Percentiles rank a stretch among this genome's conserved stretches.
Conservation (phyloP, 768 basidiomycete species). For the Suillus occidentalis region DNA sequence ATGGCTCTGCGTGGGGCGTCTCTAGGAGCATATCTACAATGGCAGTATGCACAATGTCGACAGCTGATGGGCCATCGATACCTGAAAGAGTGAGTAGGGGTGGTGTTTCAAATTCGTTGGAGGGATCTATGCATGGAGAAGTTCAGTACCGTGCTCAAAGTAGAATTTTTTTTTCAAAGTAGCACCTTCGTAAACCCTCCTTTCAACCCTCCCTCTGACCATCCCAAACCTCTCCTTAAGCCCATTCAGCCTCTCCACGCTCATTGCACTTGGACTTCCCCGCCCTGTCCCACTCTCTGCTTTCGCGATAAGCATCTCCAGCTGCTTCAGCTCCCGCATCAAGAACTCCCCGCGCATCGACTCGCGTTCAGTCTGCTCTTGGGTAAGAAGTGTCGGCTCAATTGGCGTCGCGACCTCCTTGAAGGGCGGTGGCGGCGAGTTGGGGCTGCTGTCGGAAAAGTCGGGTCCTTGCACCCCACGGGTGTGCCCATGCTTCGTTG, state of each 20-base stretch:
- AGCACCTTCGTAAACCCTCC: conserved; percentile 1
- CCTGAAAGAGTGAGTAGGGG: conserved; percentile 5
- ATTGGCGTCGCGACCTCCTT: conserved; percentile 17
- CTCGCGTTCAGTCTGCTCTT: conserved; percentile 1
- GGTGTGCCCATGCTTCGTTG: background rate
- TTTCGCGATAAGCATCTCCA: background rate
- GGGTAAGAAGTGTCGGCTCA: background rate
- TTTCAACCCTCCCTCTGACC: background rate
- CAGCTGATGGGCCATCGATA: background rate
- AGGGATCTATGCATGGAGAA: background rate
- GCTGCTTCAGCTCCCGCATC: conserved; percentile 4
- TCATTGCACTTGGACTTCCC: conserved; percentile 4
- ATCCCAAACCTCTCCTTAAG: background rate
- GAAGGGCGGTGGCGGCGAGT: conserved; percentile 30
- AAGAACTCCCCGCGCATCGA: conserved; percentile 1
- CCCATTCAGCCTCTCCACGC: conserved; percentile 3
- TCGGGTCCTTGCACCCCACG: background rate
- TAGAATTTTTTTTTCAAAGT: too few species aligned
- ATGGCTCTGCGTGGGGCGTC: background rate
- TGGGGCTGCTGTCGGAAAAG: conserved; percentile 1
- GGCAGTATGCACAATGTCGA: background rate
- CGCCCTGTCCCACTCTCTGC: background rate
- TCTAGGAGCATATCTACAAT: conserved; percentile 3
- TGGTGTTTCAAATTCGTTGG: background rate
- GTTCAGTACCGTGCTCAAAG: background rate